Percentiles rank a stretch among this genome's conserved stretches.
These are phyloP conservation scores for Calycina herbarum DNA, from an alignment of 2,329 filamentous ascomycete species.

Conservation along the genomic window DNA sequence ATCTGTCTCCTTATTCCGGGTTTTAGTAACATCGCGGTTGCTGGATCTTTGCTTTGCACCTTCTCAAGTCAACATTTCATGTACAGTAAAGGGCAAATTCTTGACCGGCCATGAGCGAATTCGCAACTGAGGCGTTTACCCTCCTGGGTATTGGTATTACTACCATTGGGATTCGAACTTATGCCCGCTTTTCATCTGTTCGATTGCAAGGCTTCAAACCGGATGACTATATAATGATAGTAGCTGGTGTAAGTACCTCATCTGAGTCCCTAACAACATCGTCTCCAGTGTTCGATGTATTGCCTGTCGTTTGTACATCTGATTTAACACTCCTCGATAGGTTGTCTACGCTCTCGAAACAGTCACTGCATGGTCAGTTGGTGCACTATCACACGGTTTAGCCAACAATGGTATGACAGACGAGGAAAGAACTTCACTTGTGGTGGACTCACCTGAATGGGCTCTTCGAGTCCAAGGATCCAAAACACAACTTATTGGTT, in stretches of 20 bases:
- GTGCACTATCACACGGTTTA: conserved; percentile 46
- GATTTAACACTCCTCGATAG: conserved; percentile 35
- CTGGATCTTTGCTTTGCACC: background rate
- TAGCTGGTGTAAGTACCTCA: conserved; percentile 48
- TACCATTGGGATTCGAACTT: conserved; percentile 22
- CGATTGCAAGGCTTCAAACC: conserved; percentile 51
- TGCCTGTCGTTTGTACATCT: too few species aligned
- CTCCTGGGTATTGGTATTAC: conserved; percentile 35
- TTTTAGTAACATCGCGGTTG: too few species aligned
- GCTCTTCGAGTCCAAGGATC: conserved; percentile 50
- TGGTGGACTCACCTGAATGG: conserved; percentile 47
- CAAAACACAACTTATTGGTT: conserved; percentile 54
- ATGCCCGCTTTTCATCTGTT: conserved; percentile 48
- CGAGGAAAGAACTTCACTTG: conserved; percentile 47
- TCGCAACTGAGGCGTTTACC: conserved; percentile 49
- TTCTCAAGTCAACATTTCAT: background rate
- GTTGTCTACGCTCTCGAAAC: conserved; percentile 53
- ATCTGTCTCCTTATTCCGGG: too few species aligned
- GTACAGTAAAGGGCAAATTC: background rate
- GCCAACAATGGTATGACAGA: conserved; percentile 59
- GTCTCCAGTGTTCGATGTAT: background rate
- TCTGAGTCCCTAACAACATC: background rate
- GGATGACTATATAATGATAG: conserved; percentile 59
- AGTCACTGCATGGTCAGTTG: conserved; percentile 49
- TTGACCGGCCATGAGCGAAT: conserved; percentile 23